These are phyloP conservation scores for Tetragonia tetragonoides DNA, from an alignment of 148 eudicot genomes.

Conservation along the genomic window DNA sequence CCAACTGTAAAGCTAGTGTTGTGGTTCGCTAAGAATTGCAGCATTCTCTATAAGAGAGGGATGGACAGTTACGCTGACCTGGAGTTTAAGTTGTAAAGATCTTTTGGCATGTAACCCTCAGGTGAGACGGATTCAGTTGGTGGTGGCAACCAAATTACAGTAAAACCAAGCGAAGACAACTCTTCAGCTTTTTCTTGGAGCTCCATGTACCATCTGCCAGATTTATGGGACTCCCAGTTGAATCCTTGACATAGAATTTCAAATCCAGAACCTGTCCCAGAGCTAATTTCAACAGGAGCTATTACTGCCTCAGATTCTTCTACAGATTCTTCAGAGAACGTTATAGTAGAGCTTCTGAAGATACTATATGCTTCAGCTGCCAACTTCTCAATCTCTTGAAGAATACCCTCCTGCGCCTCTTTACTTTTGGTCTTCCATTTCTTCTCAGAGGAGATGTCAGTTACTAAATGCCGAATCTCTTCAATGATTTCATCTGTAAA, in stretches of 20 bases:
- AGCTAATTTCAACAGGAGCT: constrained; percentile 38
- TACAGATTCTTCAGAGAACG: constrained; percentile 44
- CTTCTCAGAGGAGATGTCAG: constrained; percentile 67
- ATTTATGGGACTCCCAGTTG: constrained; percentile 97
- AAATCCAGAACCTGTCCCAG: constrained; percentile 91
- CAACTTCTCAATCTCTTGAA: constrained; percentile 92
- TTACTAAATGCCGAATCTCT: constrained; percentile 69
- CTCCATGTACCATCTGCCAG: constrained; percentile 89
- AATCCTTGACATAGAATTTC: constrained; percentile 95
- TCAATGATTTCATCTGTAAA: constrained; percentile 66
- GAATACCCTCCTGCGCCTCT: constrained; percentile 77
- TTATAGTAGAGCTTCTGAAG: constrained; percentile 61
- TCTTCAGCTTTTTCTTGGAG: constrained; percentile 62
- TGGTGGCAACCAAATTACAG: constrained; percentile 91
- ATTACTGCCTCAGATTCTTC: constrained; percentile 42
- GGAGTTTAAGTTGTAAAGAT: constrained; percentile 89
- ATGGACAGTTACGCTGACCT: constrained; percentile 47
- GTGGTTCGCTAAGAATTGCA: neutral
- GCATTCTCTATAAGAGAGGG: neutral
- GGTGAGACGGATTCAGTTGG: constrained; percentile 98
- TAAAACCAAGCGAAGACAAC: constrained; percentile 79
- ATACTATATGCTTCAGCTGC: constrained; percentile 98
- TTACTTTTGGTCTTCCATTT: constrained; percentile 60
- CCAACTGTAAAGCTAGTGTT: neutral
- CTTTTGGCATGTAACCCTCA: constrained; percentile 98